Base-by-base conservation (phyloP, 768 basidiomycete species). In the Amanita muscaria region DNA sequence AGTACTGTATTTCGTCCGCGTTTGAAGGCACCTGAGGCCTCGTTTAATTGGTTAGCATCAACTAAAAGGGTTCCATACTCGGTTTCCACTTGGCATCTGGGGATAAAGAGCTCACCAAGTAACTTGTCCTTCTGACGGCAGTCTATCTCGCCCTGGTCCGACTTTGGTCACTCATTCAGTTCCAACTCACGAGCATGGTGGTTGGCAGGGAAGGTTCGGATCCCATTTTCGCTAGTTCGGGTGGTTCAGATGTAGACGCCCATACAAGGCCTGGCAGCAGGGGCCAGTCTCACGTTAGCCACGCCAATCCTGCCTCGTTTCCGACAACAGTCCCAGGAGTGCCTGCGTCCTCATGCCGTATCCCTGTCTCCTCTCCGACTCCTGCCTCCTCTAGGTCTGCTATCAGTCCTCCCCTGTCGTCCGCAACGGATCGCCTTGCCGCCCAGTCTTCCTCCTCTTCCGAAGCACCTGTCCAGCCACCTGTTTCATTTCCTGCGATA, bases 291-390 rank as follows among this genome's bases (percentile, higher is more conserved):
- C 44, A 37, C 44, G 25, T 29, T 27, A 22, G 16, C 44, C 44
- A 46, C 44, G 37, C 44, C 9, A 18, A 18, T 6, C 18, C 16
- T 31, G 44, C 44, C 44, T 39, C 44, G 22, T 39, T 39, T 18
- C 31, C 40, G 16, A 41, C 40, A 41, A 41, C 40, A 41, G 40
- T 29, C 9, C 40, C 12, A 37, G 34, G 3, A 29, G 9, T 12
- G 3, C 19, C 25, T 19, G 38, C 38, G 44, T 24, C 35, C 8
- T 8, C 18, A 22, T 34, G 44, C 38, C 44, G 44, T 36, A 37
- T 19, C 34, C 27, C 35, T 19, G 11, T n/a, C 24, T 30, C 23
- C 8, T 34, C 24, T n/a, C 29, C 24, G 40, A 30, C n/a, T 37
- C 22, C 35, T 24, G 19, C 23, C 16, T 18, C 44, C 25, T 34